Percentiles rank a stretch among this genome's conserved stretches.
These are phyloP conservation scores for Dictyostelium purpureum DNA, from an alignment of 78 protist species.

Conservation along the genomic window DNA sequence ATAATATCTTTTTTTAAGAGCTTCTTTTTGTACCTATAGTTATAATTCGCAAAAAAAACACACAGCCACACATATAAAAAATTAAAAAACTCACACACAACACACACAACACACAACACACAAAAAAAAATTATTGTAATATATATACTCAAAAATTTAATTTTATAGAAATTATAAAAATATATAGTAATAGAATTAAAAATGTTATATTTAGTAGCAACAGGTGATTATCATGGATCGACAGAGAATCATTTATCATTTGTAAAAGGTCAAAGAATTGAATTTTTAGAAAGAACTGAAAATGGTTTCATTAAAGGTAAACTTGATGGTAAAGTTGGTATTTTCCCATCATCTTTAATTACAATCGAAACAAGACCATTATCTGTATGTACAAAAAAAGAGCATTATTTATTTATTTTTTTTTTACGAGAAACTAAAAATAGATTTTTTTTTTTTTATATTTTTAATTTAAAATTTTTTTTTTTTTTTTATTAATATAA, in stretches of 20 bases:
- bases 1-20: no score
- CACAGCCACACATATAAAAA: no score
- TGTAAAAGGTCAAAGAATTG: conserved; percentile 51
- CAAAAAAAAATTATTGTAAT: no score
- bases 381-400: conserved; percentile 45
- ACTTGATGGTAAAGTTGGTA: conserved; percentile 70
- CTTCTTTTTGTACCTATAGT: no score
- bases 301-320: conserved; percentile 65
- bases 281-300: conserved; percentile 53
- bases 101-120: no score
- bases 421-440: background rate
- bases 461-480: background rate
- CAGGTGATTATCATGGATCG: conserved; percentile 51
- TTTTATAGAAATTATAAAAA: conserved; percentile 25
- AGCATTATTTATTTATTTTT: background rate
- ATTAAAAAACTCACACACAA: no score
- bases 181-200: background rate
- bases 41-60: no score
- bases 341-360: conserved; percentile 60
- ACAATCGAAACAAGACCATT: conserved; percentile 71
- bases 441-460: no score
- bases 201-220: conserved; percentile 56
- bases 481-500: background rate
- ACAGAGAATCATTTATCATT: conserved; percentile 52
- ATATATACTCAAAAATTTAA: no score